Conservation (phyloP, 306 rosid genomes). For the Luffa aegyptiaca region DNA sequence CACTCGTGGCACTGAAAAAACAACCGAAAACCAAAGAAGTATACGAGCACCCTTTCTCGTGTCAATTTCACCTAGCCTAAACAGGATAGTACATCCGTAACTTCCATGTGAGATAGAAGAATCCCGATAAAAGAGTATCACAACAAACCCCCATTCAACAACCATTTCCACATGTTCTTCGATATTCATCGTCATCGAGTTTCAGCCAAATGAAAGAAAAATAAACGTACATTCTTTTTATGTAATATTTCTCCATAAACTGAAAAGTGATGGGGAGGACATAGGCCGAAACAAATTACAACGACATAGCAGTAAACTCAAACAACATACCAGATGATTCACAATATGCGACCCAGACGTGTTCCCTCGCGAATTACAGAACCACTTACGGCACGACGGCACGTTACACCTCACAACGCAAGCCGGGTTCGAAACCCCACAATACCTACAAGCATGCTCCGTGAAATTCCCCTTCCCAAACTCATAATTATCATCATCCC, state of each 20-base stretch:
- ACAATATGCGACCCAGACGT: slow-evolving; percentile 98
- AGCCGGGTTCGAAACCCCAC: slow-evolving; percentile 94
- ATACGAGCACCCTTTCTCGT: neutral
- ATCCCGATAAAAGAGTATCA: neutral
- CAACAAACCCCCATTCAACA: neutral
- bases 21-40: neutral
- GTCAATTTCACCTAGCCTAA: neutral
- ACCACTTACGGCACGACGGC: slow-evolving; percentile 97
- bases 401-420: slow-evolving; percentile 99
- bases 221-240: neutral
- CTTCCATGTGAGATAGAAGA: neutral
- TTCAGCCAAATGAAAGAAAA: neutral
- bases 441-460: slow-evolving; percentile 92
- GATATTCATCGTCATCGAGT: neutral
- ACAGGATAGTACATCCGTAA: neutral
- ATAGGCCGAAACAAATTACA: neutral
- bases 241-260: neutral
- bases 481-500: slow-evolving; percentile 75
- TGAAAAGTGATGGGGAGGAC: neutral
- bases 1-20: neutral
- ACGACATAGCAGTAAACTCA: neutral
- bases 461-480: slow-evolving; percentile 89
- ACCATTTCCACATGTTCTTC: neutral
- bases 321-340: slow-evolving; percentile 77
- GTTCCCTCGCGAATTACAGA: slow-evolving; percentile 93